phyloP scores from a whole-genome alignment of 768 basidiomycete species.

The Boletales sp. region DNA sequence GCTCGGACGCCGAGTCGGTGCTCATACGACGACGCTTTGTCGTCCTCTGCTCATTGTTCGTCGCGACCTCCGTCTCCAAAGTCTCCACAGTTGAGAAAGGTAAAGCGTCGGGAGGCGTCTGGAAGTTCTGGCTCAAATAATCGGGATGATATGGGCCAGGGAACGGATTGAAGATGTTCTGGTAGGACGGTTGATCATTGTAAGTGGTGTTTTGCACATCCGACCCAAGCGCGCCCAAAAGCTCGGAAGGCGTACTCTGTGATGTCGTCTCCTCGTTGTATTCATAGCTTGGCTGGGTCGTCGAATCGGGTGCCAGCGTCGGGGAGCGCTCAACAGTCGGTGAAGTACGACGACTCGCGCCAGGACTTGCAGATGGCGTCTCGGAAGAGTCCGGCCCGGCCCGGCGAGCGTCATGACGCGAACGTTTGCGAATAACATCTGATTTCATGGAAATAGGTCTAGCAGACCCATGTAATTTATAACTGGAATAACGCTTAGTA shows the following conservation, averaged over 20 bases:
- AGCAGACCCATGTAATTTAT: slow-evolving; percentile 81
- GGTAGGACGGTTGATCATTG: slow-evolving; percentile 27
- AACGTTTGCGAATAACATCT: slow-evolving; percentile 84
- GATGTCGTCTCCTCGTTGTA: slow-evolving; percentile 43
- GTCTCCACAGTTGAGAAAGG: slow-evolving; percentile 50
- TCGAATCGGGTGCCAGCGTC: slow-evolving; percentile 67
- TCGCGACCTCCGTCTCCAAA: slow-evolving; percentile 39
- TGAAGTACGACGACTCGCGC: slow-evolving; percentile 69
- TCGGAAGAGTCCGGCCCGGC: slow-evolving; percentile 51
- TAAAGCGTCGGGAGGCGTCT: slow-evolving; percentile 45
- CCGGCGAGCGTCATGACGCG: slow-evolving; percentile 74
- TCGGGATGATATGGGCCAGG: slow-evolving; percentile 78
- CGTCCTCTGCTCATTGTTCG: slow-evolving; percentile 34
- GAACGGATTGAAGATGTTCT: slow-evolving; percentile 43
- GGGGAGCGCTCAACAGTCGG: slow-evolving; percentile 60
- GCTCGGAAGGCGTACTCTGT: slow-evolving; percentile 46
- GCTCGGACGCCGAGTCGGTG: slow-evolving; percentile 47
- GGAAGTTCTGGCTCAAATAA: slow-evolving; percentile 53
- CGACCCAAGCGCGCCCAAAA: slow-evolving; percentile 44
- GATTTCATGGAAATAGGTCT: slow-evolving; percentile 91
- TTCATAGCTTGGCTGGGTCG: slow-evolving; percentile 54
- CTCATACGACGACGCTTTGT: slow-evolving; percentile 75
- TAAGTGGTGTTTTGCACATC: slow-evolving; percentile 24
- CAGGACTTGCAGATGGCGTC: slow-evolving; percentile 73
- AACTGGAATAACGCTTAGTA: slow-evolving; percentile 34